Evolutionary conservation across 805 yeast species (phyloP).

Genomic region (Sungouiella thailandica): DNA sequence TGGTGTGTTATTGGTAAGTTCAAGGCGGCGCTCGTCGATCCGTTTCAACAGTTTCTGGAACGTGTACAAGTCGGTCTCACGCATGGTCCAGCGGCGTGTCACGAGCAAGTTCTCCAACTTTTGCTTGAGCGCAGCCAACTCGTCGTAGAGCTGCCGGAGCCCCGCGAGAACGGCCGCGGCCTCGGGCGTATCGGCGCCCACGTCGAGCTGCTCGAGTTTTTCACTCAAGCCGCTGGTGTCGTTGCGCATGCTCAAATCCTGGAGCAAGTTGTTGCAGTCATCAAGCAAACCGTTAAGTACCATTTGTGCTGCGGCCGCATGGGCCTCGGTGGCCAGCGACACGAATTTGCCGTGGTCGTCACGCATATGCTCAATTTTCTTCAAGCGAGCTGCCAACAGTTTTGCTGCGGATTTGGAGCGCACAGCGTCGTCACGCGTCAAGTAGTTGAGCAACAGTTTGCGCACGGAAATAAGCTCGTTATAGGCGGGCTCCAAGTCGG

Average conservation of each 20-base stretch:
- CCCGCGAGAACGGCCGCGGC: conserved; percentile 16
- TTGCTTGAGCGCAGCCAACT: conserved; percentile 60
- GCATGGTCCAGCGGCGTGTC: conserved; percentile 94
- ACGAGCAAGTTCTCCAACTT: conserved; percentile 78
- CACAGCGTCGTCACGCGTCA: conserved; percentile 16
- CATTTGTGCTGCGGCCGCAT: conserved; percentile 28
- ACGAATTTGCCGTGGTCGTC: conserved; percentile 53
- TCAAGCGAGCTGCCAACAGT: conserved; percentile 21
- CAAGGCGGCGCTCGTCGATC: conserved; percentile 68
- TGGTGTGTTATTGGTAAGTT: conserved; percentile 16
- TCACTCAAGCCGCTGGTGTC: conserved; percentile 20
- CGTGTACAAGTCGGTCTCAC: conserved; percentile 88
- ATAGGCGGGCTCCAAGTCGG: conserved; percentile 40
- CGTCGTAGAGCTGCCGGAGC: conserved; percentile 53
- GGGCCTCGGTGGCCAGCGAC: conserved; percentile 18
- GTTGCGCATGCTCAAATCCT: conserved; percentile 54
- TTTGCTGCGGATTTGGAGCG: conserved; percentile 8
- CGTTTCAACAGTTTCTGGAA: conserved; percentile 71
- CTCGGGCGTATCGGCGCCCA: conserved; percentile 32
- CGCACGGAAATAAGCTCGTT: conserved; percentile 60
- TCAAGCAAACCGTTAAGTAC: conserved; percentile 73
- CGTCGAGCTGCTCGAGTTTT: conserved; percentile 19
- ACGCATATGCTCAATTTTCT: conserved; percentile 33
- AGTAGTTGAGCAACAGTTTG: conserved; percentile 43
- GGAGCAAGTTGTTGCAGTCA: conserved; percentile 72